Percentiles rank a stretch among this genome's conserved stretches.
phyloP scores from a whole-genome alignment of 1,139 yeast species.

The Suhomyces anneliseae region DNA sequence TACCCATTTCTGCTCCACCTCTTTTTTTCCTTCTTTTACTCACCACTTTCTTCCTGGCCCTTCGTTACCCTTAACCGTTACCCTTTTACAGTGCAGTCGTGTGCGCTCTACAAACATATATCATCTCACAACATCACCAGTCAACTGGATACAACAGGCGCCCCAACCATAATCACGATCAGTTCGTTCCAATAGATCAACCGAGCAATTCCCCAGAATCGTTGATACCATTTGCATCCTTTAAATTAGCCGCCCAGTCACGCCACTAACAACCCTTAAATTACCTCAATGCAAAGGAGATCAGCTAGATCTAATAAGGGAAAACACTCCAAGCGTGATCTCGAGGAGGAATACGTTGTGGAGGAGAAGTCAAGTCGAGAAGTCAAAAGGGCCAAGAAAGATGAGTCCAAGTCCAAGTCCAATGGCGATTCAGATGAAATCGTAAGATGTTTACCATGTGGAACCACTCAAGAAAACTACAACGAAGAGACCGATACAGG shows the following conservation, averaged over 20 bases:
- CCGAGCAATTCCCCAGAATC: too few relatives aligned
- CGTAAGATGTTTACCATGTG: constrained; percentile 66
- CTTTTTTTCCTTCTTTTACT: too few relatives aligned
- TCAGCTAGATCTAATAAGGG: constrained; percentile 45
- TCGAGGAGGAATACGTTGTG: constrained; percentile 16
- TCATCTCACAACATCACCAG: not conserved
- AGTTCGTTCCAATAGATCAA: not conserved
- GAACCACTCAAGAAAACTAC: constrained; percentile 62
- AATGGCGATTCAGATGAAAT: constrained; percentile 34
- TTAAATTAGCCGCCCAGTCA: too few relatives aligned
- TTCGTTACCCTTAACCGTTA: too few relatives aligned
- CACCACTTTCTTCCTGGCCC: too few relatives aligned
- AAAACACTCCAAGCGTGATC: constrained; percentile 34
- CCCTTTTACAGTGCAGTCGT: not conserved
- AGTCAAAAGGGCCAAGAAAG: not conserved
- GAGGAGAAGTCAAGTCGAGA: constrained; percentile 3
- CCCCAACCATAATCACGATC: not conserved
- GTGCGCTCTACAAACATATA: not conserved
- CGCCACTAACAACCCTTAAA: not conserved
- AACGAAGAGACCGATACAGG: constrained; percentile 59
- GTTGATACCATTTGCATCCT: too few relatives aligned
- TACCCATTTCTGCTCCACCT: too few relatives aligned
- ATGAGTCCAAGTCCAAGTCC: not conserved
- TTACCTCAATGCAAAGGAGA: constrained; percentile 23
- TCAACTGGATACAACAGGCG: too few relatives aligned